phyloP scores from a whole-genome alignment of 2,329 filamentous ascomycete species.

The Escovopsis sp. region DNA sequence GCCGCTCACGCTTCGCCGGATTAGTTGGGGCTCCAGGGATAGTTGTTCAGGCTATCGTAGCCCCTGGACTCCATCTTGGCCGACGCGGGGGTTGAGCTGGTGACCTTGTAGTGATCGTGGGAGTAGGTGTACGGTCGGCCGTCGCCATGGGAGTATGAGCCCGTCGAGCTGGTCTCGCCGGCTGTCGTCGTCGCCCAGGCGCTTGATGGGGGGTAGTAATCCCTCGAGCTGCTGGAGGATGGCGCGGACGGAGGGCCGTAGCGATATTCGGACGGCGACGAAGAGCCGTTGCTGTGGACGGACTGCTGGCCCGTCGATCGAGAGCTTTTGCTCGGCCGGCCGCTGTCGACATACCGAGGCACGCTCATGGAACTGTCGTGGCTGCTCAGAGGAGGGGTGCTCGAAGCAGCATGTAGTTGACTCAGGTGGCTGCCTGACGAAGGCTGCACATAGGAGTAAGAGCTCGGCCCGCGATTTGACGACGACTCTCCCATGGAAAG shows the following conservation, averaged over 20 bases:
- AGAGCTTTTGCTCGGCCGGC: slow-evolving; percentile 41
- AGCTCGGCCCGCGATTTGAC: slow-evolving; percentile 29
- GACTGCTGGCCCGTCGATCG: slow-evolving; percentile 40
- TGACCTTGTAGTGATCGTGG: slow-evolving; percentile 31
- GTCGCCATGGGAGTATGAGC: slow-evolving; percentile 31
- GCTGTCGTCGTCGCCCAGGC: slow-evolving; percentile 39
- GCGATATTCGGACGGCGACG: slow-evolving; percentile 38
- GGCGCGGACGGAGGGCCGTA: slow-evolving; percentile 29
- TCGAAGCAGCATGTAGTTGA: slow-evolving; percentile 17
- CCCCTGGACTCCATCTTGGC: slow-evolving; percentile 24
- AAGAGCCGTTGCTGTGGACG: slow-evolving; percentile 33
- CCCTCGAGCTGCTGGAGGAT: slow-evolving; percentile 21
- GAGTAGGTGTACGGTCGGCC: slow-evolving; percentile 34
- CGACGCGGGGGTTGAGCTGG: slow-evolving; percentile 13
- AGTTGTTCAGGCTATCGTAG: slow-evolving; percentile 37
- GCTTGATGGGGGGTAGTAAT: slow-evolving; percentile 38
- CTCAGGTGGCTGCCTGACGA: slow-evolving; percentile 34
- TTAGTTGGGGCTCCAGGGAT: slow-evolving; percentile 41
- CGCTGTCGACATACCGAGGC: slow-evolving; percentile 43
- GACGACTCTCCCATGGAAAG: slow-evolving; percentile 33
- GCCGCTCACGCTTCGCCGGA: too few species aligned
- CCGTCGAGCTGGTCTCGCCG: slow-evolving; percentile 28
- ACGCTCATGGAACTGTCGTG: slow-evolving; percentile 35
- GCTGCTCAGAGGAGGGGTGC: slow-evolving; percentile 18
- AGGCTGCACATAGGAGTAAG: slow-evolving; percentile 37